A percentile compares a stretch with the other conserved stretches of the same genome.
Evolutionary conservation across 257 asterid genomes (phyloP).

Genomic region (Salvia hispanica): DNA sequence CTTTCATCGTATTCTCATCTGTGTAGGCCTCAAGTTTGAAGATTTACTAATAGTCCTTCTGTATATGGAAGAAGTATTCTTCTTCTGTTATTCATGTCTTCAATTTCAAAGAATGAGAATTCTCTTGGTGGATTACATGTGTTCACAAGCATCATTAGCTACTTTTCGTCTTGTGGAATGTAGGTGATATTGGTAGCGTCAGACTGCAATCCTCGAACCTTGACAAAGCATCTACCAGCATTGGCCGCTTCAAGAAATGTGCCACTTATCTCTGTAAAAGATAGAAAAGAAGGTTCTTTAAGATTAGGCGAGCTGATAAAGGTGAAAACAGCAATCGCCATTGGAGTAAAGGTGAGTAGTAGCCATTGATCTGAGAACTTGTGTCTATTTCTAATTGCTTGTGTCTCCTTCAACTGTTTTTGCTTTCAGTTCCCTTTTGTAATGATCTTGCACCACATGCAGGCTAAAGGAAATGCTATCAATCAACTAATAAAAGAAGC

Average conservation of each 20-base stretch:
- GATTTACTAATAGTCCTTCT: constrained; percentile 10
- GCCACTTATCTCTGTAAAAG: constrained; percentile 65
- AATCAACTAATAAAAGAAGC: constrained; percentile 48
- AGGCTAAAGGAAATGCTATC: constrained; percentile 60
- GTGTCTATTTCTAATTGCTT: background rate
- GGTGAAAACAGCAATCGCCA: constrained; percentile 76
- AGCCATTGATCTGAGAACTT: background rate
- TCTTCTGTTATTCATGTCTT: constrained; percentile 12
- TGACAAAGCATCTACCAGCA: constrained; percentile 71
- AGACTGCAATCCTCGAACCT: constrained; percentile 83
- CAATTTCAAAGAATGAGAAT: background rate
- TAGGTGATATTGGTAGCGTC: constrained; percentile 77
- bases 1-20: background rate
- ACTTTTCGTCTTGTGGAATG: background rate
- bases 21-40: background rate
- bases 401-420: background rate
- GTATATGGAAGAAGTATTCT: background rate
- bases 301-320: constrained; percentile 79
- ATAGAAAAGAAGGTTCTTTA: constrained; percentile 66
- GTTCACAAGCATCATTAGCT: background rate
- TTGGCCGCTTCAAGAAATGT: constrained; percentile 75
- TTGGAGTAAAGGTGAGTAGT: constrained; percentile 70
- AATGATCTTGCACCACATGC: constrained; percentile 32
- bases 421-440: background rate
- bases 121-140: background rate